A percentile compares a stretch with the other conserved stretches of the same genome.
Conservation (phyloP, 2,329 filamentous ascomycete species). For the Cladobotryum mycophilum region DNA sequence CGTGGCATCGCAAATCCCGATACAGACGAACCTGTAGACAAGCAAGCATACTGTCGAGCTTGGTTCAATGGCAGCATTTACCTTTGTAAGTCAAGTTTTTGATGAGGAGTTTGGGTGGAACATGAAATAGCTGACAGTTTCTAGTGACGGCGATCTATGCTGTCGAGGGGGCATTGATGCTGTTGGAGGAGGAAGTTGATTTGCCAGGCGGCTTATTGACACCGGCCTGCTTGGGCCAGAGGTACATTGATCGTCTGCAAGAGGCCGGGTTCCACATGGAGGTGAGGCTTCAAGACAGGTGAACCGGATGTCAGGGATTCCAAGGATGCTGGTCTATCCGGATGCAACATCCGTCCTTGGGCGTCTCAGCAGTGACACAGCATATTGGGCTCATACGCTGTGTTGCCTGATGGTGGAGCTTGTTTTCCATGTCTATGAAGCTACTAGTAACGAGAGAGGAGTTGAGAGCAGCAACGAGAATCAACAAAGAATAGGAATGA, state of each 20-base stretch:
- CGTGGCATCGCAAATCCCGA: slow-evolving; percentile 60
- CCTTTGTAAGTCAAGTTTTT: slow-evolving; percentile 41
- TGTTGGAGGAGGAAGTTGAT: slow-evolving; percentile 56
- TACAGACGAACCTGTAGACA: slow-evolving; percentile 29
- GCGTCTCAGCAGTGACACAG: not conserved
- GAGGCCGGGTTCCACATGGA: slow-evolving; percentile 58
- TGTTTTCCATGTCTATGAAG: too few relatives aligned
- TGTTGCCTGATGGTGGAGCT: not conserved
- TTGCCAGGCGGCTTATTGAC: slow-evolving; percentile 65
- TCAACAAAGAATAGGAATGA: too few relatives aligned
- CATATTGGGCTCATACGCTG: not conserved
- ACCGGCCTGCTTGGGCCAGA: slow-evolving; percentile 62
- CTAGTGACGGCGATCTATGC: slow-evolving; percentile 60
- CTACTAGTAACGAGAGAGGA: too few relatives aligned
- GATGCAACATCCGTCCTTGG: not conserved
- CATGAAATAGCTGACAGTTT: slow-evolving; percentile 4
- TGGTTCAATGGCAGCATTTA: slow-evolving; percentile 59
- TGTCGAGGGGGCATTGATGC: slow-evolving; percentile 56
- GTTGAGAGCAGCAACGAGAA: too few relatives aligned
- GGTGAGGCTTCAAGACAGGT: slow-evolving; percentile 33
- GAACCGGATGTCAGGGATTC: not conserved
- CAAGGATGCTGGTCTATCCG: too few relatives aligned
- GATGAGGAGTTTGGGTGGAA: not conserved
- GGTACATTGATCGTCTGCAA: slow-evolving; percentile 57
- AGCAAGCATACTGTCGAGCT: slow-evolving; percentile 51